Percentiles rank a stretch among this genome's conserved stretches.
Conservation (phyloP, 257 asterid species). For the Solanum verrucosum region DNA sequence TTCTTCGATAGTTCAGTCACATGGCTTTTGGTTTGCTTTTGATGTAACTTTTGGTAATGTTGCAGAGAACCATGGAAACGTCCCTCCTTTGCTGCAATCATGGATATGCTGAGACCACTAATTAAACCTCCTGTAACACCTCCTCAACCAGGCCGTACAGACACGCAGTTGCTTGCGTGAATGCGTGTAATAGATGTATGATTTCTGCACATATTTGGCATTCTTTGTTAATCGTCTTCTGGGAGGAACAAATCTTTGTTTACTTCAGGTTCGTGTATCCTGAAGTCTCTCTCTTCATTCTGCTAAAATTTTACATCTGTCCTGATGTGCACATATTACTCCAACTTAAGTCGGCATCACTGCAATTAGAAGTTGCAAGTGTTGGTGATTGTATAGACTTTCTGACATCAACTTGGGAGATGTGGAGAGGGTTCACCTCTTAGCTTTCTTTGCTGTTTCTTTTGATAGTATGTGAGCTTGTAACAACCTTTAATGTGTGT, state of each 20-base stretch:
- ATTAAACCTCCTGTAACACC: slow-evolving; percentile 39
- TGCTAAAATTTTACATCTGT: neutral
- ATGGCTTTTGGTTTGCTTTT: neutral
- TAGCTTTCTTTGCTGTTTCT: neutral
- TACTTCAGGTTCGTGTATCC: slow-evolving; percentile 2
- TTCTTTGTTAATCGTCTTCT: neutral
- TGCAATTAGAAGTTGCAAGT: neutral
- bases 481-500: neutral
- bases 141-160: slow-evolving; percentile 37
- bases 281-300: neutral
- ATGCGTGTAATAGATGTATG: neutral
- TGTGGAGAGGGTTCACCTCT: neutral
- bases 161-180: slow-evolving; percentile 37
- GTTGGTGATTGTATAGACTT: neutral
- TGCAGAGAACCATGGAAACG: slow-evolving; percentile 95
- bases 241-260: neutral
- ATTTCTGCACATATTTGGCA: slow-evolving; percentile 7
- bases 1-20: neutral
- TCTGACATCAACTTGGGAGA: neutral
- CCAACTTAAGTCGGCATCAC: neutral
- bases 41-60: neutral
- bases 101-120: slow-evolving; percentile 73
- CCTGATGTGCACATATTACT: neutral
- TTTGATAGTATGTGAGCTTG: neutral
- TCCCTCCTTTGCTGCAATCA: slow-evolving; percentile 72